Conservation (phyloP, 2,329 filamentous ascomycete species). For the Penicillium freii region DNA sequence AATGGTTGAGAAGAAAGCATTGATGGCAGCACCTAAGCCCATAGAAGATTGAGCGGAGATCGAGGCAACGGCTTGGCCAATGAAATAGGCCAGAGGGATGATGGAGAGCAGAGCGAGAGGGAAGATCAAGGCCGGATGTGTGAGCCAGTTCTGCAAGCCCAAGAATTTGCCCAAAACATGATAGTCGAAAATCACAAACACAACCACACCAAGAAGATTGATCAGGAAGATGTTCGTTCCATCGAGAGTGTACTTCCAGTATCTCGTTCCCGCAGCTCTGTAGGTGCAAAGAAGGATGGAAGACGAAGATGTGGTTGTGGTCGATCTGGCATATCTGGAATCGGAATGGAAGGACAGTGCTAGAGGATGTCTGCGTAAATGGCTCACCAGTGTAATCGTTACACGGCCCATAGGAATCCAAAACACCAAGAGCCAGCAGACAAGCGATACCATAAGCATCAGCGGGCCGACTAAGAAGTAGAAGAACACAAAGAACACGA, state of each 20-base stretch:
- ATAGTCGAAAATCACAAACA: conserved; percentile 94
- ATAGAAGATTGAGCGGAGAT: conserved; percentile 98
- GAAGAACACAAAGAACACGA: conserved; percentile 96
- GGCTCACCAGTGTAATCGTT: conserved; percentile 82
- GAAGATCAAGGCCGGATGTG: conserved; percentile 83
- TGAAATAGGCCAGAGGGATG: conserved; percentile 96
- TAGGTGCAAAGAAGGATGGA: conserved; percentile 96
- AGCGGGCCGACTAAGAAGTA: conserved; percentile 87
- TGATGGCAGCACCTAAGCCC: conserved; percentile 94
- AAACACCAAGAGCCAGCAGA: conserved; percentile 97
- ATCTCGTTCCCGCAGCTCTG: conserved; percentile 86
- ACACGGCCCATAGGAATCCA: conserved; percentile 98
- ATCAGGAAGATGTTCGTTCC: conserved; percentile 99
- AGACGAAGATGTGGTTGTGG: conserved; percentile 69
- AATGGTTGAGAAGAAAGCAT: conserved; percentile 95
- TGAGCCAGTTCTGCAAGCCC: conserved; percentile 69
- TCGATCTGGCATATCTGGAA: conserved; percentile 67
- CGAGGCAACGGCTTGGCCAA: conserved; percentile 95
- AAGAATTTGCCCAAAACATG: conserved; percentile 69
- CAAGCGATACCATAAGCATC: conserved; percentile 76
- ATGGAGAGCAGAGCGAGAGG: conserved; percentile 81
- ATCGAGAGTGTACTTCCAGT: conserved; percentile 99
- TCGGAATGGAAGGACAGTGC: conserved; percentile 92
- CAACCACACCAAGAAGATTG: conserved; percentile 90
- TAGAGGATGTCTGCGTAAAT: conserved; percentile 86